Evolutionary conservation across 1,139 yeast genomes (phyloP), one percentile per base, ranked within the genome.

Genomic region (Lodderomyces oxycetoniae): DNA sequence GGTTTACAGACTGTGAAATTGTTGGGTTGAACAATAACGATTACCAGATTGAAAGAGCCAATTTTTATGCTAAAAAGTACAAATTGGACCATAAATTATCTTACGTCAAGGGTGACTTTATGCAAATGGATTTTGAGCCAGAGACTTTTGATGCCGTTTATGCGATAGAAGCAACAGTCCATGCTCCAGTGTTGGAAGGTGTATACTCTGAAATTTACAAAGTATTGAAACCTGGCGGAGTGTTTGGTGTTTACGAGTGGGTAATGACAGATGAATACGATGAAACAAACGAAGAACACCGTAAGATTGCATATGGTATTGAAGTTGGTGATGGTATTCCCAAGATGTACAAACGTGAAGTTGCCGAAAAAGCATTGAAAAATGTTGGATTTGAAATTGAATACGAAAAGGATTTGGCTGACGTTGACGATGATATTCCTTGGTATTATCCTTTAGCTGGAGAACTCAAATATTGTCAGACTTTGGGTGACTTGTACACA

Each of bases 281-380:
- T 59, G 95, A 84, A 64, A 62, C 62, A 43, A 87, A 88, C 62
- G 76, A 79, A 48, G 91, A 80, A 60, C 98, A 91, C 67, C 86
- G 96, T 63, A 84, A 84, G 59, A 85, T 91, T 48, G 93, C 95
- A 30, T 91, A 91, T 63, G 97, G 96, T 58, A 93, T 91, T 53
- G 98, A 91, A 67, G 76, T 91, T 45, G 98, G 98, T 55, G 96
- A 91, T 59, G 98, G 98, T 66, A 91, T 91, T 53, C 97, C 98
- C 58, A 89, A 91, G 70, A 91, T 91, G 98, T 88, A 76, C 74
- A 65, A 69, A 51, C 77, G 78, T 49, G 75, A 79, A 44, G 96
- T 87, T 51, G 97, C 98, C 30, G 82, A 78, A 57, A 66, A 83
- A 43, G 98, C 98, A 14, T 73, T 93, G 54, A 71, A 77, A 59